A percentile compares a stretch with the other conserved stretches of the same genome.
These are phyloP conservation scores for Arachnopeziza araneosa DNA, from an alignment of 2,329 filamentous ascomycete genomes.

Conservation along the genomic window DNA sequence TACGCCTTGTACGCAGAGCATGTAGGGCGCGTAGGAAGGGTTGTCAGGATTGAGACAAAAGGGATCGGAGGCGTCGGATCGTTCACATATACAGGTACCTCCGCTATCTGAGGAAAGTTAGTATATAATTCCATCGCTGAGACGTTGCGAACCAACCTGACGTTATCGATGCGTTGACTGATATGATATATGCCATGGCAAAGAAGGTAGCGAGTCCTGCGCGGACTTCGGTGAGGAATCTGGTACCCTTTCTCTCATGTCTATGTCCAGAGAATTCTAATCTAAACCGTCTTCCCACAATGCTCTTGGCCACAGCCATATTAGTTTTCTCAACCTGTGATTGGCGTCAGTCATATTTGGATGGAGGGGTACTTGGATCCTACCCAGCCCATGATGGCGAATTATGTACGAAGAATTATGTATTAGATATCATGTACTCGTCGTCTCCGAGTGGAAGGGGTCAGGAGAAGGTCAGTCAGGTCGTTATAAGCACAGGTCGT, in stretches of 20 bases:
- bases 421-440: conserved; percentile 10
- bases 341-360: conserved; percentile 2
- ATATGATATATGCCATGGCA: conserved; percentile 70
- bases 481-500: conserved; percentile 12
- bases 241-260: conserved; percentile 49
- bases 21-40: conserved; percentile 62
- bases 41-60: conserved; percentile 17
- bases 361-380: not conserved
- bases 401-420: conserved; percentile 5
- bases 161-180: conserved; percentile 49
- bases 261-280: conserved; percentile 77
- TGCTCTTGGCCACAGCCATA: conserved; percentile 52
- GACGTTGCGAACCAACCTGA: conserved; percentile 8
- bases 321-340: conserved; percentile 29
- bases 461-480: not conserved
- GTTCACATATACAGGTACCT: conserved; percentile 21
- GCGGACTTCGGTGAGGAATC: conserved; percentile 78
- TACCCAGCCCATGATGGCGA: conserved; percentile 28
- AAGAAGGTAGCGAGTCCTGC: conserved; percentile 72
- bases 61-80: conserved; percentile 12
- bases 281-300: conserved; percentile 68
- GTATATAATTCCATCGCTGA: conserved; percentile 28
- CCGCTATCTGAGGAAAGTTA: conserved; percentile 18
- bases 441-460: not conserved
- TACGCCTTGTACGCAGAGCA: conserved; percentile 51